Evolutionary conservation across 2,329 filamentous ascomycete genomes (phyloP).

Genomic region (Sarocladiaceae sp.): DNA sequence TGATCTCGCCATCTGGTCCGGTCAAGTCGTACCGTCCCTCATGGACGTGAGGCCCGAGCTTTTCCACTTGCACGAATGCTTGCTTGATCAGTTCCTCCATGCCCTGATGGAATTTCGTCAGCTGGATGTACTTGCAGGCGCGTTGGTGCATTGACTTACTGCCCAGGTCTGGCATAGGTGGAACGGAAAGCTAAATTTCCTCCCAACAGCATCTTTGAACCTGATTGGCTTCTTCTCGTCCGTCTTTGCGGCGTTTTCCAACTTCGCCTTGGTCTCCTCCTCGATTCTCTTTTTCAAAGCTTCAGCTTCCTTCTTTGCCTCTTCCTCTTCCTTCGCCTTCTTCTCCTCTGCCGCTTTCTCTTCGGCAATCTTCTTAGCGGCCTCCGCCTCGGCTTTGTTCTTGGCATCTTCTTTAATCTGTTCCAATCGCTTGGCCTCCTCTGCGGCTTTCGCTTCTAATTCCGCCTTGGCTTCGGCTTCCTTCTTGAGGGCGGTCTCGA

Average conservation of each 20-base stretch:
- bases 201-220: slow-evolving; percentile 85
- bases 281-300: slow-evolving; percentile 34
- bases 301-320: slow-evolving; percentile 20
- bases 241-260: slow-evolving; percentile 42
- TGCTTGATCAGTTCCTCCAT: slow-evolving; percentile 85
- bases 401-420: slow-evolving; percentile 31
- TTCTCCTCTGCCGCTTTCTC: slow-evolving; percentile 35
- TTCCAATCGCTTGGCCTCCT: slow-evolving; percentile 34
- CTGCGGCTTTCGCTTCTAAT: slow-evolving; percentile 34
- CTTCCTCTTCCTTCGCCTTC: slow-evolving; percentile 30
- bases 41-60: slow-evolving; percentile 68
- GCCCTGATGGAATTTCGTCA: slow-evolving; percentile 42
- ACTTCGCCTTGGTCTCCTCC: slow-evolving; percentile 32
- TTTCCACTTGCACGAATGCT: slow-evolving; percentile 72
- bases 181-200: slow-evolving; percentile 90
- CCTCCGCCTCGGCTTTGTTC: slow-evolving; percentile 30
- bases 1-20: slow-evolving; percentile 74
- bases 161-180: slow-evolving; percentile 77
- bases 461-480: slow-evolving; percentile 35
- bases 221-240: slow-evolving; percentile 65
- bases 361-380: slow-evolving; percentile 29
- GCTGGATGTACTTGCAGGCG: neutral
- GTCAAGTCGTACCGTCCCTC: slow-evolving; percentile 76
- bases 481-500: slow-evolving; percentile 36
- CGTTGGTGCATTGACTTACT: slow-evolving; percentile 44